phyloP scores from a whole-genome alignment of 1,284 basidiomycete genomes.

The Gastroboletus turbinatus region DNA sequence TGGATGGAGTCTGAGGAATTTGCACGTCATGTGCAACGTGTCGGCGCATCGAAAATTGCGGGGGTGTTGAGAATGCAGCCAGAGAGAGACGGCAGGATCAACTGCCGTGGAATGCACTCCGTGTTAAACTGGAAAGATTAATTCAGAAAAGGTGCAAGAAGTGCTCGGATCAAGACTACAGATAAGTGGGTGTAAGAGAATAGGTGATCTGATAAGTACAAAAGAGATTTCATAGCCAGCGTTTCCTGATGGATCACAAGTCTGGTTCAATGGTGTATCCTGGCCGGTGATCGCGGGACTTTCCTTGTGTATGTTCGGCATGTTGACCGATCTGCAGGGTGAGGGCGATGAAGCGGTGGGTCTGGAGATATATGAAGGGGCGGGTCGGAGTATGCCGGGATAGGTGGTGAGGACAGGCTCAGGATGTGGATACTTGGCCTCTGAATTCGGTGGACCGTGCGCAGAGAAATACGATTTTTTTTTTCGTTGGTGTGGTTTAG shows the following conservation, averaged over 20 bases:
- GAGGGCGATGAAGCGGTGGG: slow-evolving; percentile 17
- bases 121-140: neutral
- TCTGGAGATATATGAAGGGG: slow-evolving; percentile 8
- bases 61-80: neutral
- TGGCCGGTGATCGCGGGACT: slow-evolving; percentile 30
- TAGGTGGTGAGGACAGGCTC: neutral
- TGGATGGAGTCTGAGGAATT: neutral
- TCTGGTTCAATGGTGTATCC: neutral
- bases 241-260: slow-evolving; percentile 2
- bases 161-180: neutral
- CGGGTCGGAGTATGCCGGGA: slow-evolving; percentile 21
- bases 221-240: slow-evolving; percentile 2
- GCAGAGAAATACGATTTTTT: neutral
- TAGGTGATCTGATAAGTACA: slow-evolving; percentile 19
- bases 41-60: slow-evolving; percentile 1
- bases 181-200: neutral
- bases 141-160: neutral
- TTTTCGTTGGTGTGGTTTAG: slow-evolving; percentile 19
- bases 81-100: slow-evolving; percentile 1
- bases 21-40: slow-evolving; percentile 3
- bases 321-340: slow-evolving; percentile 22
- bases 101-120: slow-evolving; percentile 1
- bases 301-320: slow-evolving; percentile 18
- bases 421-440: neutral
- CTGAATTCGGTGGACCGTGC: neutral